A percentile compares a stretch with the other conserved stretches of the same genome.
Evolutionary conservation across 148 eudicot genomes (phyloP).

Genomic region (Cornus kousa): DNA sequence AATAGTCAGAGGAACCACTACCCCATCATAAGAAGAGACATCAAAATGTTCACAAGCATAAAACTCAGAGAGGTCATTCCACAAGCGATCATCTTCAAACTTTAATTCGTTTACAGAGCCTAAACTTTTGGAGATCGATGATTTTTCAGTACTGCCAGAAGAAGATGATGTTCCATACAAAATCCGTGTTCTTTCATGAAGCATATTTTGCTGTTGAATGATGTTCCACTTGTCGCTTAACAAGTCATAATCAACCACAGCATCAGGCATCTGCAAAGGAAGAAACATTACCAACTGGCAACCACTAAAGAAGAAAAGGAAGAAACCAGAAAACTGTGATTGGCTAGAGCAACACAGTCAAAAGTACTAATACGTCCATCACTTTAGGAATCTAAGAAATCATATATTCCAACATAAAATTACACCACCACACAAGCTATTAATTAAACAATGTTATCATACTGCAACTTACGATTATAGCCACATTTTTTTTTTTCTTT

Average conservation of each 20-base stretch:
- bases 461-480: no score
- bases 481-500: no score
- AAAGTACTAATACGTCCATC: neutral
- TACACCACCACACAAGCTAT: neutral
- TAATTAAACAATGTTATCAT: neutral
- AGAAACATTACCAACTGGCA: neutral
- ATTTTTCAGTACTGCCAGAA: conserved; percentile 20
- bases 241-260: conserved; percentile 84
- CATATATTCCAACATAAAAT: neutral
- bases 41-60: conserved; percentile 77
- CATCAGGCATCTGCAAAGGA: conserved; percentile 85
- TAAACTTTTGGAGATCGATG: conserved; percentile 27
- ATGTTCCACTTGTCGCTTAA: conserved; percentile 77
- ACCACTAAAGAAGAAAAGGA: neutral
- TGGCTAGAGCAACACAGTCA: conserved; percentile 3
- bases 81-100: conserved; percentile 35
- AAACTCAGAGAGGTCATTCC: conserved; percentile 93
- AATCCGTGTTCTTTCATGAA: conserved; percentile 72
- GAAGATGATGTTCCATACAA: conserved; percentile 72
- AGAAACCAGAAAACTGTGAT: neutral
- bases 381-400: neutral
- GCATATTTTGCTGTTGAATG: conserved; percentile 89
- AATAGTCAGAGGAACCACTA: conserved; percentile 67
- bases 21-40: conserved; percentile 71
- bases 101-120: conserved; percentile 24